phyloP scores from a whole-genome alignment of 805 yeast genomes.

The Candida boleticola region DNA sequence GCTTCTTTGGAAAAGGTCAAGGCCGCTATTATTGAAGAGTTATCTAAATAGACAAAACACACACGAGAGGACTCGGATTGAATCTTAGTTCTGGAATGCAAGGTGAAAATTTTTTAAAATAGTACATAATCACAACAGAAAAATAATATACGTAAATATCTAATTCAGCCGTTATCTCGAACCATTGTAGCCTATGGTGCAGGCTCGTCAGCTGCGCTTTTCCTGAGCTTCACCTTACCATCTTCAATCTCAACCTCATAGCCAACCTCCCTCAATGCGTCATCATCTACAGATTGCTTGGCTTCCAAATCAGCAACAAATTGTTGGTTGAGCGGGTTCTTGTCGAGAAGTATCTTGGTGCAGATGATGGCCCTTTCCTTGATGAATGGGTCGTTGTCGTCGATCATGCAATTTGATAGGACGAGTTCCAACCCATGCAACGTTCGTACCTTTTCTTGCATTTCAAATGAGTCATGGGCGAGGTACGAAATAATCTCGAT shows the following conservation, averaged over 20 bases:
- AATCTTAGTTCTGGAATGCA: too few species aligned
- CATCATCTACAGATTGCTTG: conserved; percentile 55
- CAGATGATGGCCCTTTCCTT: conserved; percentile 84
- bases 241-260: conserved; percentile 68
- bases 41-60: conserved; percentile 30
- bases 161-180: too few species aligned
- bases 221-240: conserved; percentile 64
- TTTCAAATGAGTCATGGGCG: conserved; percentile 46
- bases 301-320: conserved; percentile 81
- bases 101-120: too few species aligned
- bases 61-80: too few species aligned
- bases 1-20: conserved; percentile 77
- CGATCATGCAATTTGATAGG: conserved; percentile 79
- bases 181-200: too few species aligned
- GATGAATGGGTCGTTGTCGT: conserved; percentile 83
- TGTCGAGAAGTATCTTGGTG: conserved; percentile 61
- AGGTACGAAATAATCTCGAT: conserved; percentile 66
- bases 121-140: background rate
- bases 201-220: too few species aligned
- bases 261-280: conserved; percentile 65
- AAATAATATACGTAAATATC: background rate
- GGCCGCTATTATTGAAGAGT: conserved; percentile 68
- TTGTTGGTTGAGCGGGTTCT: conserved; percentile 68
- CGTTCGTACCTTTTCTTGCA: conserved; percentile 68
- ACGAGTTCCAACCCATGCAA: conserved; percentile 68